Evolutionary conservation across 2,329 filamentous ascomycete genomes (phyloP).

Genomic region (Aureobasidium sp.): DNA sequence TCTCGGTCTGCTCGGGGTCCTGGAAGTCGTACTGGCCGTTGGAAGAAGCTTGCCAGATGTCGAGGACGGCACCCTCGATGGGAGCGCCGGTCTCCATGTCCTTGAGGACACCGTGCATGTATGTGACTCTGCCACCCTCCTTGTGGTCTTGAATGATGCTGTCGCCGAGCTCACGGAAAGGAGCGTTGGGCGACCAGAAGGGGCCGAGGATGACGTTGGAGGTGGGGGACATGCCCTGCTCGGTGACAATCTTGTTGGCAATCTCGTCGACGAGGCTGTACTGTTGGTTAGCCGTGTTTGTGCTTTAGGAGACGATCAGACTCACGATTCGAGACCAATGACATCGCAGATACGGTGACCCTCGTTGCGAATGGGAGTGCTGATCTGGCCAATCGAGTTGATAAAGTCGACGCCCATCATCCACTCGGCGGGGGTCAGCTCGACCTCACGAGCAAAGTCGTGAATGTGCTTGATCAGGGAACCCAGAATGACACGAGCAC

Average conservation of each 20-base stretch:
- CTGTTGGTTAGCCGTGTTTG: slow-evolving; percentile 15
- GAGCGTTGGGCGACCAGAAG: slow-evolving; percentile 70
- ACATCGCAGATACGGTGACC: slow-evolving; percentile 66
- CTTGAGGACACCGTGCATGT: slow-evolving; percentile 63
- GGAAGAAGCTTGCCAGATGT: slow-evolving; percentile 70
- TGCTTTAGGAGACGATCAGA: slow-evolving; percentile 17
- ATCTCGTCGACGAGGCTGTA: slow-evolving; percentile 59
- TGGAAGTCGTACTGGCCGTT: slow-evolving; percentile 56
- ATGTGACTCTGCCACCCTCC: slow-evolving; percentile 52
- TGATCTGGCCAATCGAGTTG: slow-evolving; percentile 66
- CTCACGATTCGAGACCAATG: slow-evolving; percentile 64
- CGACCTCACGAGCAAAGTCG: slow-evolving; percentile 70
- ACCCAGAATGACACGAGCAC: slow-evolving; percentile 57
- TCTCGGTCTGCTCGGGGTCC: slow-evolving; percentile 62
- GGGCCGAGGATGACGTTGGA: slow-evolving; percentile 70
- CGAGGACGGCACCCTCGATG: slow-evolving; percentile 62
- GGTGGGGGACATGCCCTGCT: slow-evolving; percentile 57
- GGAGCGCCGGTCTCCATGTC: slow-evolving; percentile 60
- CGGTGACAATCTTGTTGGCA: slow-evolving; percentile 54
- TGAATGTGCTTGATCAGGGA: slow-evolving; percentile 65
- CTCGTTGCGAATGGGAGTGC: slow-evolving; percentile 64
- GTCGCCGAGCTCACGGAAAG: slow-evolving; percentile 61
- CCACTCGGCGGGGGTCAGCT: slow-evolving; percentile 73
- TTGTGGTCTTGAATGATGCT: slow-evolving; percentile 58
- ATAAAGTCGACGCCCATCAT: slow-evolving; percentile 66